phyloP scores from a whole-genome alignment of 2,329 filamentous ascomycete species.

The Delphinella strobiligena region DNA sequence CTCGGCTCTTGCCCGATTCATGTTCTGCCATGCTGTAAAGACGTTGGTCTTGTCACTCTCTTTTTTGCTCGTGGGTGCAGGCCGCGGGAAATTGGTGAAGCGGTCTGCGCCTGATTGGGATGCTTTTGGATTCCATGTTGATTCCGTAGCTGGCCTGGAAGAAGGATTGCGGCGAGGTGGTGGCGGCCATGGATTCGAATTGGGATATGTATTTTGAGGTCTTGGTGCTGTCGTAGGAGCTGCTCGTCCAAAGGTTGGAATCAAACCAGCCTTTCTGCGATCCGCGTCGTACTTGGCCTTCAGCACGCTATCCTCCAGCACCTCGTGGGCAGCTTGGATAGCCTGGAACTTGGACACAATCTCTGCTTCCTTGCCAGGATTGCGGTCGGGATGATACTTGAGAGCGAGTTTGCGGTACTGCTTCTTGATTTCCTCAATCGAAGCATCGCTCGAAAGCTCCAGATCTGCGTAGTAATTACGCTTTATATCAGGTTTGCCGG shows the following conservation, averaged over 20 bases:
- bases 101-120: slow-evolving; percentile 33
- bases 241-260: slow-evolving; percentile 12
- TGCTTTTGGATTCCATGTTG: no score
- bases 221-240: slow-evolving; percentile 5
- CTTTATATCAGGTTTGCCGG: slow-evolving; percentile 23
- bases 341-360: slow-evolving; percentile 73
- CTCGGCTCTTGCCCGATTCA: slow-evolving; percentile 17
- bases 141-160: no score
- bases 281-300: slow-evolving; percentile 53
- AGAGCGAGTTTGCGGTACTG: slow-evolving; percentile 77
- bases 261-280: slow-evolving; percentile 37
- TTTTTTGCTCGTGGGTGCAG: slow-evolving; percentile 18
- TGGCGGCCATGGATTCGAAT: slow-evolving; percentile 6
- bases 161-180: no score
- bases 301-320: slow-evolving; percentile 49
- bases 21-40: slow-evolving; percentile 38
- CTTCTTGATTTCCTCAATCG: slow-evolving; percentile 67
- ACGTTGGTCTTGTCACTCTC: slow-evolving; percentile 30
- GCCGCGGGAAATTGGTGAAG: slow-evolving; percentile 30
- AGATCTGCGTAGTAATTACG: slow-evolving; percentile 79
- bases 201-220: background rate
- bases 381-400: slow-evolving; percentile 80
- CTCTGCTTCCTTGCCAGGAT: slow-evolving; percentile 69
- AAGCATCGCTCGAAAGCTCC: slow-evolving; percentile 55
- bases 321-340: slow-evolving; percentile 76